phyloP scores from a whole-genome alignment of 2,329 filamentous ascomycete species.

The Xylaria polymorpha region DNA sequence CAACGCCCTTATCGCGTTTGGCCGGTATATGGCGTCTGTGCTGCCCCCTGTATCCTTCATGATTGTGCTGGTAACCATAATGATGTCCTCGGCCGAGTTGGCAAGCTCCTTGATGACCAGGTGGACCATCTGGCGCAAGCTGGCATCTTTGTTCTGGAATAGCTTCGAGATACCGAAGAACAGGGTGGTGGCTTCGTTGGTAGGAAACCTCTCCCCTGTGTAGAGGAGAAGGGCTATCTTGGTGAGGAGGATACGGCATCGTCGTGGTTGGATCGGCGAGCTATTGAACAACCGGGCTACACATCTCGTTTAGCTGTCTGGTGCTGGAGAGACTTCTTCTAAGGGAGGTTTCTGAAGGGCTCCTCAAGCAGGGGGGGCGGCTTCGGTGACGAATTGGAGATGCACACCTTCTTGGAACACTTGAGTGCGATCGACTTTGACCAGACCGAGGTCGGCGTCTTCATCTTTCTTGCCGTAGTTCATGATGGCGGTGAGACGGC shows the following conservation, averaged over 20 bases:
- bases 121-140: constrained; percentile 98
- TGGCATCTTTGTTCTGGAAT: constrained; percentile 99
- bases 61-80: constrained; percentile 99
- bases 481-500: constrained; percentile 69
- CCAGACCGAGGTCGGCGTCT: constrained; percentile 91
- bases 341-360: background rate
- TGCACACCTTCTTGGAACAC: constrained; percentile 96
- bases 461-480: constrained; percentile 99
- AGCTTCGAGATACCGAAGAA: constrained; percentile 99
- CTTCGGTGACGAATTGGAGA: constrained; percentile 37
- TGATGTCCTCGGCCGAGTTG: constrained; percentile 95
- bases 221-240: constrained; percentile 97
- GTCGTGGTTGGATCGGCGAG: constrained; percentile 94
- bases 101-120: constrained; percentile 98
- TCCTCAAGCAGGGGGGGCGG: background rate
- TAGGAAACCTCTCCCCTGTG: constrained; percentile 96
- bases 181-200: constrained; percentile 95
- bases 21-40: constrained; percentile 91
- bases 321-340: background rate
- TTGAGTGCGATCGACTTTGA: constrained; percentile 97
- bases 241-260: constrained; percentile 96
- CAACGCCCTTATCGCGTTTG: constrained; percentile 94
- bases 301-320: constrained; percentile 24
- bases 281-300: constrained; percentile 96
- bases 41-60: constrained; percentile 99